Base-by-base conservation (phyloP, 2,329 filamentous ascomycete genomes). In the Metarhizium sp. region DNA sequence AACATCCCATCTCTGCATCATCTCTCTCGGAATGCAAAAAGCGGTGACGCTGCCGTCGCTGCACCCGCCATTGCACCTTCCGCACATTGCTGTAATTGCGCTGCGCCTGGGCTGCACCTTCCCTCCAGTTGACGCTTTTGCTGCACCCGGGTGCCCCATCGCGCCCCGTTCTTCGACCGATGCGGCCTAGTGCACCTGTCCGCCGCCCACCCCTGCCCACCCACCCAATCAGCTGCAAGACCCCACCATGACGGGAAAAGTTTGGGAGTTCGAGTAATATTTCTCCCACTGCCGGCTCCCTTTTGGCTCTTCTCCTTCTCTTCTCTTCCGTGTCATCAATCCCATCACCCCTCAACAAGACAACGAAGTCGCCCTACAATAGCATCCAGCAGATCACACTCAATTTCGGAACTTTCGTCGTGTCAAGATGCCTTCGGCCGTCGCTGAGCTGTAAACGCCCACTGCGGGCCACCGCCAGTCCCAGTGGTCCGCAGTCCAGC, bases 381-480 rank as follows among this genome's bases (percentile, higher is more conserved):
- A 60, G 56, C 64, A 63, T 51, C 61, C 59, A 66, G 61, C 62
- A 71, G 66, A 66, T 70, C 63, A 68, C 62, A 63, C 61, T 68
- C 61, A 67, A 61, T 63, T 67, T 60, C 62, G 68, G 78, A 81
- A 83, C 85, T 86, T 57, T 85, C 78, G 85, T 88, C 86, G 84
- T 87, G 78, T 78, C 66, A 75, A 62, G 71, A 86, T 85, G 81
- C 83, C 82, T 82, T 83, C 79, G 85, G 84, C 86, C 79, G 78
- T 87, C 86, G 86, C 84, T 88, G 86, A 87, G 87, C 88, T 92
- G 87, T 95, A 91, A 92, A 90, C 82, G 75, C 81, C 84, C 85
- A 86, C 87, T 91, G 84, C 85, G 85, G 84, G 82, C 78, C 67
- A 52, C 57, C 30, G 51, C 46, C 67, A 70, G 67, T 71, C 58